Base-by-base conservation (phyloP, 345 rosid genomes). In the Xanthoceras sorbifolium region DNA sequence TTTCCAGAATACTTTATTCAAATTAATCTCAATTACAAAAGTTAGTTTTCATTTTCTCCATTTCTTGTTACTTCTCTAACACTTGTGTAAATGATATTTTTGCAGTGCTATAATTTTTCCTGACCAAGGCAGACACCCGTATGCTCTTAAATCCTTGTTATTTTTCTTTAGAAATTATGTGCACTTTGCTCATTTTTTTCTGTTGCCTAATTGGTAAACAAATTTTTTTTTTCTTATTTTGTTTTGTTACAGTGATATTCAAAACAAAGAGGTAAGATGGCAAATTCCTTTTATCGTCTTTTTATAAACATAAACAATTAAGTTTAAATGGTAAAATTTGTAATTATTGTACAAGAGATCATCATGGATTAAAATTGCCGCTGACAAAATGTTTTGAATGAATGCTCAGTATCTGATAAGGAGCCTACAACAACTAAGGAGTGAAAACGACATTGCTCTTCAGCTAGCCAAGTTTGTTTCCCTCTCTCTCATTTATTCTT, bases 51-150 rank as follows among this genome's bases (percentile, higher is more conserved):
- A 20, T 60, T 38, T 28, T 25, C 60, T 61, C 10, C 0, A 14
- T 26, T 3, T 34, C 22, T 20, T 32, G 28, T 54, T 50, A 34
- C n/a, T 72, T 69, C 55, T 11, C 55, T 72, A n/a, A 54, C n/a
- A 25, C 64, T 26, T 64, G n/a, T 22, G 18, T 26, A 29, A 57
- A n/a, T 20, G 25, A 26, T 76, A 20, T 20, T 60, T 36, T 54
- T 82, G 60, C 87, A 90, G 94, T 57, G 88, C 92, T 72, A 74
- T 84, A 52, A 73, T 82, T 68, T 88, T 81, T 54, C 89, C 90
- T 1, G 83, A 82, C 23, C 89, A 81, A 42, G 75, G 73, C 57
- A 73, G 84, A 76, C 79, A 59, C 25, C 81, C 76, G 86, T 85
- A 81, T 7, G 82, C 68, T 29, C 59, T 34, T 38, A 25, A 72